Evolutionary conservation across 805 yeast genomes (phyloP).

Genomic region (Candida pseudofarinosa): DNA sequence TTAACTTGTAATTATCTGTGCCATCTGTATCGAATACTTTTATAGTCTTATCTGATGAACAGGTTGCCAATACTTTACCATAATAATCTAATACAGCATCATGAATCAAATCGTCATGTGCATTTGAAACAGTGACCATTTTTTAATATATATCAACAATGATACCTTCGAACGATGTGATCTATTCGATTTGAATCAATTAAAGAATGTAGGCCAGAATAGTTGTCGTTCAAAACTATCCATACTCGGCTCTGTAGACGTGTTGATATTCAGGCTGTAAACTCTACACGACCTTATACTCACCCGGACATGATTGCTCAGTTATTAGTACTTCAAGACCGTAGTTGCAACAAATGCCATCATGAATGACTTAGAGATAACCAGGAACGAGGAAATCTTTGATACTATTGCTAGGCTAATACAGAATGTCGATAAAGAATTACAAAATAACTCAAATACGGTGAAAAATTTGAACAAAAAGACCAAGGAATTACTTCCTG

Average conservation of each 20-base stretch:
- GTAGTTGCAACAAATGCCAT: too few species aligned
- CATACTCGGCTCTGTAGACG: background rate
- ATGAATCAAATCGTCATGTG: constrained; percentile 90
- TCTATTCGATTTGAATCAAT: too few species aligned
- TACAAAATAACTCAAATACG: background rate
- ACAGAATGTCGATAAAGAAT: constrained; percentile 1
- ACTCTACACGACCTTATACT: background rate
- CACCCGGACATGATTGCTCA: background rate
- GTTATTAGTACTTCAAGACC: too few species aligned
- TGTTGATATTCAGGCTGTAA: background rate
- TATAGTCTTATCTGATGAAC: constrained; percentile 94
- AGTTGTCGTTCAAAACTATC: too few species aligned
- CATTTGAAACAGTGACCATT: constrained; percentile 83
- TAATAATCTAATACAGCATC: constrained; percentile 97
- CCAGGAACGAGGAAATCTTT: constrained; percentile 11
- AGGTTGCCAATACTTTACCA: constrained; percentile 92
- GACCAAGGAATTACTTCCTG: background rate
- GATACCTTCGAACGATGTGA: too few species aligned
- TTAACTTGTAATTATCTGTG: constrained; percentile 73
- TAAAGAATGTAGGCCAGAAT: too few species aligned
- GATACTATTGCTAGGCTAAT: constrained; percentile 8
- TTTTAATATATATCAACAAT: too few species aligned
- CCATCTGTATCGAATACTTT: constrained; percentile 85
- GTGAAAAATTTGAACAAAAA: background rate
- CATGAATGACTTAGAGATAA: background rate